Conservation (phyloP, 2,329 filamentous ascomycete genomes). For the Hypoxylon sp. region DNA sequence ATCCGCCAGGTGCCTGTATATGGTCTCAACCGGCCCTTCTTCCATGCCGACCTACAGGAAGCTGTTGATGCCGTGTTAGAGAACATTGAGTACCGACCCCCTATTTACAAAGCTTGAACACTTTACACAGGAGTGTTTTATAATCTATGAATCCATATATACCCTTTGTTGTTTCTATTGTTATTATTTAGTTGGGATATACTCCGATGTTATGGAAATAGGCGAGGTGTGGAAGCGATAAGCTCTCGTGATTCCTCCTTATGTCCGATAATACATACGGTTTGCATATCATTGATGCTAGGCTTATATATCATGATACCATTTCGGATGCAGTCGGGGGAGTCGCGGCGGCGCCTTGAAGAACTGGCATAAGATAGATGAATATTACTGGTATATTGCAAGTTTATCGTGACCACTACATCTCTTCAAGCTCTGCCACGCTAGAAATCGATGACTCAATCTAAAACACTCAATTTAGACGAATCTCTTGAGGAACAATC, state of each 20-base stretch:
- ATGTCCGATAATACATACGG: background rate
- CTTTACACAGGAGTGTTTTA: slow-evolving; percentile 2
- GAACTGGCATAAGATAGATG: background rate
- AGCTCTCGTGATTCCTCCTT: slow-evolving; percentile 5
- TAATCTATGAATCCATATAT: slow-evolving; percentile 28
- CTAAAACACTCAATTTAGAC: too few species aligned
- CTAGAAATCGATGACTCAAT: background rate
- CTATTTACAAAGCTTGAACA: slow-evolving; percentile 20
- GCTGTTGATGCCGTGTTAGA: slow-evolving; percentile 60
- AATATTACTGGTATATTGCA: background rate
- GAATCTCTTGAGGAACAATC: too few species aligned
- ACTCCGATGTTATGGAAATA: background rate
- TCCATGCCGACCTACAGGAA: slow-evolving; percentile 62
- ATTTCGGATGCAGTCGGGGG: background rate
- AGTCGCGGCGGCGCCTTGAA: background rate
- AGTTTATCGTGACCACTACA: background rate
- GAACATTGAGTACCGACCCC: slow-evolving; percentile 51
- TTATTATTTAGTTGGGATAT: slow-evolving; percentile 14
- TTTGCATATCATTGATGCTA: background rate
- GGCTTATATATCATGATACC: background rate
- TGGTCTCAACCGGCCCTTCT: slow-evolving; percentile 65
- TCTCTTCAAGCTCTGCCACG: background rate
- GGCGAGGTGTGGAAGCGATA: slow-evolving; percentile 5
- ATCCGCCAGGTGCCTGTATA: slow-evolving; percentile 52
- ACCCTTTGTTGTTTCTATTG: slow-evolving; percentile 18